These are phyloP conservation scores for Pseudomonodictys pantanalensis DNA, from an alignment of 495 filamentous ascomycete genomes.

Conservation along the genomic window DNA sequence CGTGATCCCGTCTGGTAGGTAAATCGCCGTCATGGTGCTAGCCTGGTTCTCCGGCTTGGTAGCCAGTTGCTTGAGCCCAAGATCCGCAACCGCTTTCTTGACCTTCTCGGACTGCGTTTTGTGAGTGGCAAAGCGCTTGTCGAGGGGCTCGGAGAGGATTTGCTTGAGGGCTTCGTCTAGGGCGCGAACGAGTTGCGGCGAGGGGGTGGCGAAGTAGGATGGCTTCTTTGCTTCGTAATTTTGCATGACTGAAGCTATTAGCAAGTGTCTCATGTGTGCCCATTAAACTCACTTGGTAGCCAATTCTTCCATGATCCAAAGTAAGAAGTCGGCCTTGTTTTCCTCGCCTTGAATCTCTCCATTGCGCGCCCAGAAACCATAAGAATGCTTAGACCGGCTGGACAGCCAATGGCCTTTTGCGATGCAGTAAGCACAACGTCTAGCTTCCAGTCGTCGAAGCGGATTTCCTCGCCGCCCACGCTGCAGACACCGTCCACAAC, in stretches of 20 bases:
- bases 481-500: conserved; percentile 96
- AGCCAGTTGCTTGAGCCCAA: conserved; percentile 85
- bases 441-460: conserved; percentile 89
- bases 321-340: conserved; percentile 77
- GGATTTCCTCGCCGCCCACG: conserved; percentile 92
- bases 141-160: conserved; percentile 73
- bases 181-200: conserved; percentile 89
- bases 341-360: conserved; percentile 70
- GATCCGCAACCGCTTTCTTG: conserved; percentile 71
- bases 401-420: conserved; percentile 95
- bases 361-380: conserved; percentile 92
- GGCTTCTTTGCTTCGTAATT: conserved; percentile 97
- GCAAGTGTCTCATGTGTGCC: neutral
- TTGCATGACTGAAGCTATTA: conserved; percentile 70
- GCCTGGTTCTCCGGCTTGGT: conserved; percentile 83
- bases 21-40: conserved; percentile 96
- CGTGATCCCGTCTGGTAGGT: conserved; percentile 79
- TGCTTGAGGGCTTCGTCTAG: conserved; percentile 89
- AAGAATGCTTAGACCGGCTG: conserved; percentile 86
- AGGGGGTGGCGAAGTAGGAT: conserved; percentile 95
- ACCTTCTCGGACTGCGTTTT: conserved; percentile 70
- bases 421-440: conserved; percentile 91
- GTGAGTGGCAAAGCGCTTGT: conserved; percentile 78
- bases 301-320: conserved; percentile 96
- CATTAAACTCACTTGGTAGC: conserved; percentile 65